A percentile compares a stretch with the other conserved stretches of the same genome.
These are phyloP conservation scores for Begonia peltatifolia DNA, from an alignment of 306 rosid species.

Conservation along the genomic window DNA sequence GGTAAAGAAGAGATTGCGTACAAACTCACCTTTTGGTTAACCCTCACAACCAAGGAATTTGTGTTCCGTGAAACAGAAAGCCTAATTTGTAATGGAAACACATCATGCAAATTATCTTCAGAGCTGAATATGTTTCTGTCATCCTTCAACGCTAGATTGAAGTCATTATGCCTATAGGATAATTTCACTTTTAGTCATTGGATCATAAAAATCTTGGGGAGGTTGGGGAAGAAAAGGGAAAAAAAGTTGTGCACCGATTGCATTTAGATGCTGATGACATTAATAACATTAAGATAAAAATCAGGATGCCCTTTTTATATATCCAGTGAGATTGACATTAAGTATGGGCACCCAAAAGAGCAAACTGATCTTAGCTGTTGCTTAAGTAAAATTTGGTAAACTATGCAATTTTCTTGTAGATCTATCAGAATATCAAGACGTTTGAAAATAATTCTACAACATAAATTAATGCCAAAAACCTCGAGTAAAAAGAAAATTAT, in stretches of 20 bases:
- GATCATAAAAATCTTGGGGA: neutral
- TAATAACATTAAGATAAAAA: too few relatives aligned
- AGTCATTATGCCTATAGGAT: conserved; percentile 55
- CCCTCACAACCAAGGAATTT: conserved; percentile 52
- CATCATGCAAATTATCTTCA: conserved; percentile 34
- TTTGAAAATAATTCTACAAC: too few relatives aligned
- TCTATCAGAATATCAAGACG: too few relatives aligned
- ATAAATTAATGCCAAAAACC: neutral
- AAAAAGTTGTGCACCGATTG: too few relatives aligned
- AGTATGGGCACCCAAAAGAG: too few relatives aligned
- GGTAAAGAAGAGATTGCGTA: neutral
- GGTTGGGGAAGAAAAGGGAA: too few relatives aligned
- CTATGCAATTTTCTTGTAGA: too few relatives aligned
- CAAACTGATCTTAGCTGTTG: too few relatives aligned
- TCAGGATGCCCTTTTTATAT: too few relatives aligned
- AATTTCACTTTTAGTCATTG: conserved; percentile 6
- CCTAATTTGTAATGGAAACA: conserved; percentile 62
- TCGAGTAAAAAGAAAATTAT: neutral
- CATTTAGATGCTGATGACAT: too few relatives aligned
- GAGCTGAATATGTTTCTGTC: conserved; percentile 19
- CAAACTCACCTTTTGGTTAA: conserved; percentile 50
- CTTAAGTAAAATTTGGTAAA: too few relatives aligned
- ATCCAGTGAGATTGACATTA: too few relatives aligned
- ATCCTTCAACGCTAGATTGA: conserved; percentile 24
- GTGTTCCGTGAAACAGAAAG: conserved; percentile 53